Evolutionary conservation across 345 rosid species (phyloP).

Genomic region (Erodium maritimum): DNA sequence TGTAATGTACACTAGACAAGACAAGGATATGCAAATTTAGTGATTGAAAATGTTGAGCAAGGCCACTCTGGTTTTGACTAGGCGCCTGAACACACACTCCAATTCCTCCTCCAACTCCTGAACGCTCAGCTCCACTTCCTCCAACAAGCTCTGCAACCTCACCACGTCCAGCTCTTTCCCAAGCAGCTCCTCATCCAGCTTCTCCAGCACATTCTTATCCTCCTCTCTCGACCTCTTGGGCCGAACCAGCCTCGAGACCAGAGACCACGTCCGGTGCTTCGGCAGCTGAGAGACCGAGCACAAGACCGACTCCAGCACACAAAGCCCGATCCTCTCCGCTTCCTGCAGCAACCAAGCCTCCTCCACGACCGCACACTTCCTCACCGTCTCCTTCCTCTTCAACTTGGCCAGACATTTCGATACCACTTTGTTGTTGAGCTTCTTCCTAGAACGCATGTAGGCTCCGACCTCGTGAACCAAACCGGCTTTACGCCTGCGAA

Average conservation of each 20-base stretch:
- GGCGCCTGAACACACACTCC: conserved; percentile 19
- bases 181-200: conserved; percentile 16
- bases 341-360: neutral
- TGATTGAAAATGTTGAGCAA: conserved; percentile 29
- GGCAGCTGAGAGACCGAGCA: neutral
- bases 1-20: neutral
- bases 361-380: neutral
- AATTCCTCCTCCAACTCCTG: conserved; percentile 30
- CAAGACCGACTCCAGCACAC: conserved; percentile 6
- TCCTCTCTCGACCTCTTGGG: neutral
- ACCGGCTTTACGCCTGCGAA: conserved; percentile 8
- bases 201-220: neutral
- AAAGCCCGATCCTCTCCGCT: conserved; percentile 3
- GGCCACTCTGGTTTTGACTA: conserved; percentile 36
- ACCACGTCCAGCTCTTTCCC: conserved; percentile 7
- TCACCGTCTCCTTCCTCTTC: conserved; percentile 9
- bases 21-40: neutral
- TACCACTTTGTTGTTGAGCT: conserved; percentile 12
- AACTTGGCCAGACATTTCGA: conserved; percentile 12
- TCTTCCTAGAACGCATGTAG: conserved; percentile 18
- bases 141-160: conserved; percentile 13
- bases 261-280: neutral
- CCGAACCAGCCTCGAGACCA: conserved; percentile 2
- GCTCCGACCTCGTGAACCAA: conserved; percentile 7
- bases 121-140: conserved; percentile 25